Evolutionary conservation across 1,139 yeast species (phyloP).

Genomic region (Zhuliangozyma parablackwelliae): DNA sequence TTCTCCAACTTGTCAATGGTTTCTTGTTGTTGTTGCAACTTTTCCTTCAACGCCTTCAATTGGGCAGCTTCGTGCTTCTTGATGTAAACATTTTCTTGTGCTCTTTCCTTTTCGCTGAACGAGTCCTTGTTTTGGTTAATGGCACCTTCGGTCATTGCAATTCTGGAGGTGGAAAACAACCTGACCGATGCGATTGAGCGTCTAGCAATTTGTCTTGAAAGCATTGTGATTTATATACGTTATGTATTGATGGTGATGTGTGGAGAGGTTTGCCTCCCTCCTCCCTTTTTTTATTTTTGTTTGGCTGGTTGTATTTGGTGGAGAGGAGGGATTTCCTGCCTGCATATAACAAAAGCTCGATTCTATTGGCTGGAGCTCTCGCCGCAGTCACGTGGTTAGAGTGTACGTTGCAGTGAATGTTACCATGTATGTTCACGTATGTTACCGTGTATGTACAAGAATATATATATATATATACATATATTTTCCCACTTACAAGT

Average conservation of each 20-base stretch:
- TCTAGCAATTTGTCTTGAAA: conserved; percentile 24
- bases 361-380: too few relatives aligned
- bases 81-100: conserved; percentile 41
- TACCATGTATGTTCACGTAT: too few relatives aligned
- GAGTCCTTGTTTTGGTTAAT: conserved; percentile 24
- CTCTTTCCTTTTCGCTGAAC: conserved; percentile 43
- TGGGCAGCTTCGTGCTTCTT: conserved; percentile 48
- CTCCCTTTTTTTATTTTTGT: neutral
- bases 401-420: too few relatives aligned
- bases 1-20: conserved; percentile 39
- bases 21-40: conserved; percentile 43
- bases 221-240: conserved; percentile 17
- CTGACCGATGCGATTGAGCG: conserved; percentile 22
- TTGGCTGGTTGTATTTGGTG: too few relatives aligned
- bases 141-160: conserved; percentile 24
- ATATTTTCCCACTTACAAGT: conserved; percentile 18
- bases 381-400: too few relatives aligned
- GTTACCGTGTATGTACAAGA: too few relatives aligned
- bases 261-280: neutral
- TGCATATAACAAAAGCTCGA: too few relatives aligned
- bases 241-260: neutral
- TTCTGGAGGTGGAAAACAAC: conserved; percentile 36
- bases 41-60: conserved; percentile 43
- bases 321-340: too few relatives aligned
- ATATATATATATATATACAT: neutral